These are phyloP conservation scores for Solanum piurae DNA, from an alignment of 257 asterid genomes.

Conservation along the genomic window DNA sequence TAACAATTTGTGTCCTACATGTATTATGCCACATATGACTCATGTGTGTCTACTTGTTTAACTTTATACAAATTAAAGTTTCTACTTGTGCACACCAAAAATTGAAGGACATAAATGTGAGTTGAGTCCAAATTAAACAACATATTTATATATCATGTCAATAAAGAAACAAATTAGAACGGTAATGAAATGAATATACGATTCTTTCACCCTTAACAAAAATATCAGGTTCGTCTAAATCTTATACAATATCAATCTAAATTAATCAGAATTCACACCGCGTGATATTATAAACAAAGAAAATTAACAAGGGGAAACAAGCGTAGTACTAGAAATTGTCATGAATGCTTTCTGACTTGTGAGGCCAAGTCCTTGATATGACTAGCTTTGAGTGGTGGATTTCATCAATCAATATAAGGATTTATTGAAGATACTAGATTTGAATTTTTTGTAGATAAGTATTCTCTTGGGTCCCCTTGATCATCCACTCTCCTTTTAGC, in stretches of 20 bases:
- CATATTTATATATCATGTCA: too few species aligned
- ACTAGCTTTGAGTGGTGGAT: background rate
- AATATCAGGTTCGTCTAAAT: too few species aligned
- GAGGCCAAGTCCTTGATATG: background rate
- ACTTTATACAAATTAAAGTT: too few species aligned
- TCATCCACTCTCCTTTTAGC: background rate
- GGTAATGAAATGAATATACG: background rate
- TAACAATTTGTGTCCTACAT: too few species aligned
- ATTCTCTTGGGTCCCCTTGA: background rate
- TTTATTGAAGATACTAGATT: background rate
- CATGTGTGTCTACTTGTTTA: too few species aligned
- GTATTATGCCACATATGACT: too few species aligned
- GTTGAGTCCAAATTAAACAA: too few species aligned
- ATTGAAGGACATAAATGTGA: too few species aligned
- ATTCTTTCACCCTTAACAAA: background rate
- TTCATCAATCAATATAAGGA: background rate
- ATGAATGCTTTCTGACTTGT: background rate
- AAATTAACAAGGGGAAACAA: background rate
- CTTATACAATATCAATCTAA: background rate
- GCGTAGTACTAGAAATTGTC: background rate
- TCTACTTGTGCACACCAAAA: fast-evolving
- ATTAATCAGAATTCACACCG: background rate
- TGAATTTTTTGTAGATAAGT: background rate
- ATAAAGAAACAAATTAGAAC: background rate
- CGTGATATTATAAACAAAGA: background rate